Conservation (phyloP, 2,329 filamentous ascomycete species). For the Didymella keratinophila region DNA sequence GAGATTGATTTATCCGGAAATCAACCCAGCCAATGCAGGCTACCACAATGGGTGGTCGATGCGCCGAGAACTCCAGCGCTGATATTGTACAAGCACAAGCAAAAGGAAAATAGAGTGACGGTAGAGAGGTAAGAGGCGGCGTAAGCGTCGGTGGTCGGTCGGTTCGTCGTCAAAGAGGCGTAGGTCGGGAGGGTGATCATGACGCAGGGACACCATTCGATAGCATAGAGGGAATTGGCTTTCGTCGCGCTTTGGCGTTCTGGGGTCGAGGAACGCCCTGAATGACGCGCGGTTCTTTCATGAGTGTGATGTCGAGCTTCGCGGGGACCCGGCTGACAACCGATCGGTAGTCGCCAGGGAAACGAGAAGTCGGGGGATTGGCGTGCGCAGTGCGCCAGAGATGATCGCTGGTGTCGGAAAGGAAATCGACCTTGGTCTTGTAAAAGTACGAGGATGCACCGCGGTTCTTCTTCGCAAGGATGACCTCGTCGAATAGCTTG, state of each 20-base stretch:
- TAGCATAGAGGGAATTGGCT: conserved; percentile 57
- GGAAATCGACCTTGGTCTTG: conserved; percentile 66
- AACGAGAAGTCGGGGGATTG: conserved; percentile 62
- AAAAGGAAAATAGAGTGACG: conserved; percentile 17
- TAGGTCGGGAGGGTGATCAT: conserved; percentile 28
- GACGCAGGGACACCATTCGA: conserved; percentile 44
- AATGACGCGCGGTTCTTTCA: conserved; percentile 91
- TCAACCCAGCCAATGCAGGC: conserved; percentile 27
- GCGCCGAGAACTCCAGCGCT: conserved; percentile 42
- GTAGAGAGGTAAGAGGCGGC: conserved; percentile 20
- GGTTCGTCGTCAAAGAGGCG: conserved; percentile 30
- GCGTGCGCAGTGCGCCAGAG: conserved; percentile 75
- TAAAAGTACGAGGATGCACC: conserved; percentile 72
- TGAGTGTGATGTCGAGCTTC: conserved; percentile 82
- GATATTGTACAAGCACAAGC: conserved; percentile 41
- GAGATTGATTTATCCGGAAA: conserved; percentile 39
- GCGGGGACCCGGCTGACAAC: conserved; percentile 70
- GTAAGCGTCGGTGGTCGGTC: conserved; percentile 23
- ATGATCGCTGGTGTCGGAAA: conserved; percentile 78
- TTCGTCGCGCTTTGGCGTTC: conserved; percentile 57
- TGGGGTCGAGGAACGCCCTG: conserved; percentile 79
- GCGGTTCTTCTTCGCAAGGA: conserved; percentile 76
- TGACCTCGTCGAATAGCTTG: conserved; percentile 83
- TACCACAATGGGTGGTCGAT: conserved; percentile 12
- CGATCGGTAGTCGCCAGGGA: conserved; percentile 63